Conservation (phyloP, 179 eudicot genomes). For the Corrigiola litoralis region DNA sequence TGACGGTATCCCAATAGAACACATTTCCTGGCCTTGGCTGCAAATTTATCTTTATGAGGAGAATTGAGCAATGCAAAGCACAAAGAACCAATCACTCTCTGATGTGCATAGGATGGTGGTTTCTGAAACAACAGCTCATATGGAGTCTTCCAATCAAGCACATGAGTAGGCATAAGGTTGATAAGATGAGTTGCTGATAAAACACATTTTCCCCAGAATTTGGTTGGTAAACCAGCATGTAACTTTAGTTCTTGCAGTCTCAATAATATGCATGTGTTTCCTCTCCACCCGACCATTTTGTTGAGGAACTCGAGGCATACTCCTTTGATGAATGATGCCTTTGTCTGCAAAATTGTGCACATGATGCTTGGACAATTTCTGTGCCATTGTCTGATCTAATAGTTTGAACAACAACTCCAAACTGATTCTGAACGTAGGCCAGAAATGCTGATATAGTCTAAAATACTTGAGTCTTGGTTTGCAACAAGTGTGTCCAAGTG, state of each 20-base stretch:
- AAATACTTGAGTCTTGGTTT: neutral
- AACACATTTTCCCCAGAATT: no score
- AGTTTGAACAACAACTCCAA: neutral
- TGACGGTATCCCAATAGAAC: no score
- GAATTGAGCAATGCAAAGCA: neutral
- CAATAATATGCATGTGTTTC: neutral
- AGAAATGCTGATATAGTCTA: neutral
- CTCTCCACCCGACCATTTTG: constrained; percentile 2
- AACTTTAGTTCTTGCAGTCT: no score
- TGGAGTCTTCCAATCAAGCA: neutral
- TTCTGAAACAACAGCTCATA: neutral
- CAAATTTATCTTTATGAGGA: neutral
- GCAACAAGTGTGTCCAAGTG: neutral
- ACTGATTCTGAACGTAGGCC: neutral
- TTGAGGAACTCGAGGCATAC: neutral
- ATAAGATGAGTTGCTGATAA: neutral
- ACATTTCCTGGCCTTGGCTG: no score
- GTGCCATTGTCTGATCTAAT: neutral
- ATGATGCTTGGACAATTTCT: neutral
- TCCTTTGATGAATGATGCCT: neutral
- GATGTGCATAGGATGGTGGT: neutral
- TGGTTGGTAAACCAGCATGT: no score
- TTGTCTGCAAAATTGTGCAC: neutral
- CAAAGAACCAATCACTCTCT: neutral
- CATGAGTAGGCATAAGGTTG: neutral